These are phyloP conservation scores for Neostapfia colusana DNA, from an alignment of 176 grass and related monocot genomes.

Conservation along the genomic window DNA sequence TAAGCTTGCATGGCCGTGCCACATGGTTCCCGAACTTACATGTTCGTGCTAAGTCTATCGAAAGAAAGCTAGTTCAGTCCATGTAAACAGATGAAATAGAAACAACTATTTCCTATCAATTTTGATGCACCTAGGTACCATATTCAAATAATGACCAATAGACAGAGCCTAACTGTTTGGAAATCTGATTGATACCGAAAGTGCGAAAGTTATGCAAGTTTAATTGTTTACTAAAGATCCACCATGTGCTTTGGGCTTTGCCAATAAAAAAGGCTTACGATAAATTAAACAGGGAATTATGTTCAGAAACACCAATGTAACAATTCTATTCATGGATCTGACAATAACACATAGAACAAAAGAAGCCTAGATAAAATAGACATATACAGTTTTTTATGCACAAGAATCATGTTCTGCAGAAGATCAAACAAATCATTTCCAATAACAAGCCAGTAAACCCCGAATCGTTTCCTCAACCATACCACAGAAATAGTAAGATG, in stretches of 20 bases:
- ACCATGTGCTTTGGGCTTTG: neutral
- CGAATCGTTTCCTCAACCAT: neutral
- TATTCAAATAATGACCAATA: neutral
- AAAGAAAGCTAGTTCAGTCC: neutral
- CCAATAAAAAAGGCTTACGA: neutral
- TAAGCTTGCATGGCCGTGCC: neutral
- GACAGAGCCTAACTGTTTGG: neutral
- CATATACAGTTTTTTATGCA: neutral
- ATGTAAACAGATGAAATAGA: neutral
- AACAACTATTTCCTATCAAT: neutral
- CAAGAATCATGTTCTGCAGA: neutral
- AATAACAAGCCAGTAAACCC: neutral
- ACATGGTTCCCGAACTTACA: neutral
- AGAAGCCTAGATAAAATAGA: neutral
- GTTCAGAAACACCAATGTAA: neutral
- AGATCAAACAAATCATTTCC: constrained; percentile 6
- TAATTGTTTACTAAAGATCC: neutral
- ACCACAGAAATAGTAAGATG: neutral
- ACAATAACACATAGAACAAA: neutral
- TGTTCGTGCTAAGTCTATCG: neutral
- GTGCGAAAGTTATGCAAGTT: neutral
- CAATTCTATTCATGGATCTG: neutral
- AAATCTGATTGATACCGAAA: neutral
- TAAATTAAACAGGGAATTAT: constrained; percentile 1
- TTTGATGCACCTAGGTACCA: neutral